Conservation (phyloP, 1,139 yeast species). For the Ogataea hybrid region DNA sequence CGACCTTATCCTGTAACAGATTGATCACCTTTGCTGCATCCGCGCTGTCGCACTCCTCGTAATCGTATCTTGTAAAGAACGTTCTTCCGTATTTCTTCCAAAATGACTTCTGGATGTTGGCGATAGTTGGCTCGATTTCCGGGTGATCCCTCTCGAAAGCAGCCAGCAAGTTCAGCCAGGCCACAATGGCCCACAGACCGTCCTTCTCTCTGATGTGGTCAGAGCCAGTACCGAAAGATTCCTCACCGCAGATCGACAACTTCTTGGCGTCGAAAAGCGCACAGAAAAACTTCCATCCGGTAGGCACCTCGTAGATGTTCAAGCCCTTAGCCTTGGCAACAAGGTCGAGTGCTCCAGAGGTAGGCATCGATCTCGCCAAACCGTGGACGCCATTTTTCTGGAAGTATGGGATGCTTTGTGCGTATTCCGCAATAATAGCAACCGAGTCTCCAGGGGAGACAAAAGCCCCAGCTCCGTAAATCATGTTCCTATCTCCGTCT, state of each 20-base stretch:
- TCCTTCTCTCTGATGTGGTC: constrained; percentile 97
- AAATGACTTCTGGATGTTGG: constrained; percentile 77
- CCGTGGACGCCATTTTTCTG: constrained; percentile 84
- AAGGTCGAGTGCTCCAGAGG: constrained; percentile 89
- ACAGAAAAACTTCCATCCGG: constrained; percentile 99
- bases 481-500: constrained; percentile 99
- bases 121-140: constrained; percentile 57
- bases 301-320: constrained; percentile 89
- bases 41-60: constrained; percentile 73
- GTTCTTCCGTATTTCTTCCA: constrained; percentile 96
- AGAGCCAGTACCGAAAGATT: constrained; percentile 96
- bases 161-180: constrained; percentile 95
- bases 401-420: constrained; percentile 84
- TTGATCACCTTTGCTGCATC: constrained; percentile 73
- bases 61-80: constrained; percentile 96
- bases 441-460: constrained; percentile 99
- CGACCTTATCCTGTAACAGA: constrained; percentile 47
- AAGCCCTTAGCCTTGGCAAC: constrained; percentile 81
- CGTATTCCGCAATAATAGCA: constrained; percentile 95
- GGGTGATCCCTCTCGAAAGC: constrained; percentile 63
- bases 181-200: constrained; percentile 96
- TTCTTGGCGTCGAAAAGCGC: constrained; percentile 90
- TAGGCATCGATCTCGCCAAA: constrained; percentile 98
- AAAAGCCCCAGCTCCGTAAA: constrained; percentile 92
- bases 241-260: constrained; percentile 97